Evolutionary conservation across 768 basidiomycete genomes (phyloP).

Genomic region (Psilocybe azurescens): DNA sequence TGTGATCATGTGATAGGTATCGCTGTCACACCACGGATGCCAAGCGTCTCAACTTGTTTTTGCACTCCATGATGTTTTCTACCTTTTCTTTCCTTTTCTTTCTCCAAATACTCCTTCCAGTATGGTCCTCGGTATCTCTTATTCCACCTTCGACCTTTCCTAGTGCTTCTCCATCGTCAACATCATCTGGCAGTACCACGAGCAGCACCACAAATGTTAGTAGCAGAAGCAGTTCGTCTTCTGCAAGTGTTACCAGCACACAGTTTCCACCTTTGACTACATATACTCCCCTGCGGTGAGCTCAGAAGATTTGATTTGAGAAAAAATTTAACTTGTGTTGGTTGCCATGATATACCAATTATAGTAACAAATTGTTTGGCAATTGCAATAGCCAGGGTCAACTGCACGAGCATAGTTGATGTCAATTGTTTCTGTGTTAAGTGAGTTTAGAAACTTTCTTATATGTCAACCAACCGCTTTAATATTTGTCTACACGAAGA

Average conservation of each 20-base stretch:
- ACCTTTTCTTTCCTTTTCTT: slow-evolving; percentile 10
- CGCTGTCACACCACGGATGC: too few relatives aligned
- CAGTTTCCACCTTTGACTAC: slow-evolving; percentile 44
- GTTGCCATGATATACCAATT: background rate
- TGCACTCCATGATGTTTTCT: too few relatives aligned
- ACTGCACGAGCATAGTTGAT: slow-evolving; percentile 49
- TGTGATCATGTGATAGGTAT: too few relatives aligned
- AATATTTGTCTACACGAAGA: slow-evolving; percentile 16
- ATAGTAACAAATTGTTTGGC: slow-evolving; percentile 52
- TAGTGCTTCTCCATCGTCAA: slow-evolving; percentile 11
- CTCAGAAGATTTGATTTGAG: background rate
- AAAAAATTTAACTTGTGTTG: background rate
- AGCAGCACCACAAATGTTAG: background rate
- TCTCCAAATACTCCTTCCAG: slow-evolving; percentile 7
- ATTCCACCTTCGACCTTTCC: slow-evolving; percentile 25
- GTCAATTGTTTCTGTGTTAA: slow-evolving; percentile 56
- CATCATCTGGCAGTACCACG: background rate
- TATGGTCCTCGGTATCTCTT: slow-evolving; percentile 16
- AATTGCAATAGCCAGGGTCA: slow-evolving; percentile 38
- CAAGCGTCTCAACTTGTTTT: too few relatives aligned
- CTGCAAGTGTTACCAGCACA: slow-evolving; percentile 35
- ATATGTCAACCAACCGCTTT: background rate
- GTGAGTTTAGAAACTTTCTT: slow-evolving; percentile 27
- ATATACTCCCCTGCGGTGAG: slow-evolving; percentile 44
- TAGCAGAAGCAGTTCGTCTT: slow-evolving; percentile 16